phyloP scores from a whole-genome alignment of 176 grass and related monocot genomes.

The Oryza australiensis region DNA sequence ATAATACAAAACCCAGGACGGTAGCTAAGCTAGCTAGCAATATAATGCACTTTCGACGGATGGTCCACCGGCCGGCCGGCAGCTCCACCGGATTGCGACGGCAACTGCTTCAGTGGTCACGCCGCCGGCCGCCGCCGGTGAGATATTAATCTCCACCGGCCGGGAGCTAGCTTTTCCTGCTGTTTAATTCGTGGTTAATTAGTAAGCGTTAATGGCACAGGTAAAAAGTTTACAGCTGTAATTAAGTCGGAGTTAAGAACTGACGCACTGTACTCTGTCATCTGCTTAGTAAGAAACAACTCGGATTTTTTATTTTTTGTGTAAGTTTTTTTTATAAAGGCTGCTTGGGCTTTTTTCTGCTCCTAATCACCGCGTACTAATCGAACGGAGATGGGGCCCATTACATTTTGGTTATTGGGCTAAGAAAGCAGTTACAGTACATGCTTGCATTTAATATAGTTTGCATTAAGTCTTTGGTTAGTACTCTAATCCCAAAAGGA shows the following conservation, averaged over 20 bases:
- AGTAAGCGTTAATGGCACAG: not conserved
- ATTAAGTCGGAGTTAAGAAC: not conserved
- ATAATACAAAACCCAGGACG: not conserved
- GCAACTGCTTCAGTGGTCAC: not conserved
- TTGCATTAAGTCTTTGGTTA: not conserved
- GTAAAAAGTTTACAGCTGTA: not conserved
- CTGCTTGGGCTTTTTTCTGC: not conserved
- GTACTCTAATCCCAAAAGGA: too few relatives aligned
- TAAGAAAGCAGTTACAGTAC: not conserved
- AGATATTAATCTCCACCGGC: not conserved
- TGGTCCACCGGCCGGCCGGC: not conserved
- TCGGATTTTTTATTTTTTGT: not conserved
- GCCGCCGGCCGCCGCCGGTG: too few relatives aligned
- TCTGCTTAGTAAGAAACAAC: not conserved
- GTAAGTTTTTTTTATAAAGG: too few relatives aligned
- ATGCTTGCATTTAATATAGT: too few relatives aligned
- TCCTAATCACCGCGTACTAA: not conserved
- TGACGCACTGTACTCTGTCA: not conserved
- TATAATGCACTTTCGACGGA: not conserved
- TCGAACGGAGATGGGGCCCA: not conserved
- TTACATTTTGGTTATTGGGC: not conserved
- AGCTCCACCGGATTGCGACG: not conserved
- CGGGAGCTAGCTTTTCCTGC: not conserved
- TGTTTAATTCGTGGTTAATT: not conserved
- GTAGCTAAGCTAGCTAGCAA: not conserved